phyloP scores from a whole-genome alignment of 129 eudicot species.

The Flaveria sonorensis region DNA sequence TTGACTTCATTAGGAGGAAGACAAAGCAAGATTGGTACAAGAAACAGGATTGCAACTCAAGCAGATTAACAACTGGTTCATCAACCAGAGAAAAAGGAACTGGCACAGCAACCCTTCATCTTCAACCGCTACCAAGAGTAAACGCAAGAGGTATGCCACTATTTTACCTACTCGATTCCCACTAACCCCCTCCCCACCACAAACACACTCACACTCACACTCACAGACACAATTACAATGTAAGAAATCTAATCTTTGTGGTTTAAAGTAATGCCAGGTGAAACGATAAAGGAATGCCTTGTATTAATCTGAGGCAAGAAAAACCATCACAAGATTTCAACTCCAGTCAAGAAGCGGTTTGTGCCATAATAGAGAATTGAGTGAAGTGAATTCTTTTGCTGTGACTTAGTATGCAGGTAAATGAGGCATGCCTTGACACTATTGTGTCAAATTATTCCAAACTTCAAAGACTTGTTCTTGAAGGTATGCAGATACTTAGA shows the following conservation, averaged over 20 bases:
- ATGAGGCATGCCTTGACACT: slow-evolving; percentile 16
- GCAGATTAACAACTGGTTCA: slow-evolving; percentile 93
- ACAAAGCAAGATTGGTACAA: slow-evolving; percentile 81
- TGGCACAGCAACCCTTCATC: slow-evolving; percentile 94
- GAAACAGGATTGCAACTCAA: slow-evolving; percentile 91
- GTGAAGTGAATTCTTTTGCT: slow-evolving; percentile 20
- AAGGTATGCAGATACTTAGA: slow-evolving; percentile 25
- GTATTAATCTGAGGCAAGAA: slow-evolving; percentile 26
- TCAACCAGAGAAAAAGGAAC: slow-evolving; percentile 89
- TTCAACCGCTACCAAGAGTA: slow-evolving; percentile 64
- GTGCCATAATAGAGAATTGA: slow-evolving; percentile 5
- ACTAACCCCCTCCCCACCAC: neutral
- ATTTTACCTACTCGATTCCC: neutral
- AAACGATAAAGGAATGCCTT: slow-evolving; percentile 32
- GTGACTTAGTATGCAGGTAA: slow-evolving; percentile 22
- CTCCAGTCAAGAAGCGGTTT: slow-evolving; percentile 24
- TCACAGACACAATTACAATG: neutral
- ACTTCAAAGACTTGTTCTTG: slow-evolving; percentile 19
- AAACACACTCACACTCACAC: neutral
- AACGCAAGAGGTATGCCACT: slow-evolving; percentile 75
- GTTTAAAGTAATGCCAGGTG: slow-evolving; percentile 69
- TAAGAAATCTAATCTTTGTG: slow-evolving; percentile 23
- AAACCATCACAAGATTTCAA: neutral
- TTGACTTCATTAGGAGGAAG: slow-evolving; percentile 63
- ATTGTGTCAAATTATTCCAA: neutral